Evolutionary conservation across 1,284 basidiomycete species (phyloP).

Genomic region (Mycena sp.): DNA sequence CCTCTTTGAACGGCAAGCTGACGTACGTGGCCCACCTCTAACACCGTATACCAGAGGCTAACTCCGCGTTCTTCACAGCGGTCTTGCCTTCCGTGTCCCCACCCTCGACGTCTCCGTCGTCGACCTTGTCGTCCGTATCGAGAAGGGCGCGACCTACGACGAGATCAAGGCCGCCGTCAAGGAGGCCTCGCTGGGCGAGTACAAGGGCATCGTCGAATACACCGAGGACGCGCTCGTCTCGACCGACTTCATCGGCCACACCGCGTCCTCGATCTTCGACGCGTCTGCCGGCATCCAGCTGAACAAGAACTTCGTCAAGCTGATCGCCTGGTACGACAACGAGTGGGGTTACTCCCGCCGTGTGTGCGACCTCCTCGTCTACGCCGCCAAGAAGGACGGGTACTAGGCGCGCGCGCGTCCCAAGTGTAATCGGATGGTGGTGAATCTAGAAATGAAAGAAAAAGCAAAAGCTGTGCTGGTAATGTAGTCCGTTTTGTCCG

Average conservation of each 20-base stretch:
- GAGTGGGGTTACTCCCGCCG: slow-evolving; percentile 97
- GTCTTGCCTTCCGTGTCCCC: slow-evolving; percentile 98
- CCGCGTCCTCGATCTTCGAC: slow-evolving; percentile 89
- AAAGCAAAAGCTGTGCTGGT: slow-evolving; percentile 16
- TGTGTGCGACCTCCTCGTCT: slow-evolving; percentile 91
- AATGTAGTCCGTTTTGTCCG: slow-evolving; percentile 13
- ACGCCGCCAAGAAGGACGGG: slow-evolving; percentile 81
- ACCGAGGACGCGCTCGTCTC: slow-evolving; percentile 97
- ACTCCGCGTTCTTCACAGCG: slow-evolving; percentile 64
- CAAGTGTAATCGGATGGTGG: not conserved
- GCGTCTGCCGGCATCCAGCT: slow-evolving; percentile 94
- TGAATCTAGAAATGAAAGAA: not conserved
- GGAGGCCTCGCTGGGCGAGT: slow-evolving; percentile 78
- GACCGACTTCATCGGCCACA: slow-evolving; percentile 90
- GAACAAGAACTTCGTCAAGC: slow-evolving; percentile 95
- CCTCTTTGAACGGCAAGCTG: slow-evolving; percentile 96
- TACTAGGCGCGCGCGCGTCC: not conserved
- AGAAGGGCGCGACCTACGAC: slow-evolving; percentile 89
- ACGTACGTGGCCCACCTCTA: slow-evolving; percentile 60
- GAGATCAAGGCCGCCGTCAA: slow-evolving; percentile 92
- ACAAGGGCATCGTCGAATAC: slow-evolving; percentile 92
- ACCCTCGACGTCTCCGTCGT: slow-evolving; percentile 98
- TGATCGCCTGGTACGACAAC: slow-evolving; percentile 97
- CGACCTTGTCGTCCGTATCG: slow-evolving; percentile 94
- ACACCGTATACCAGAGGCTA: not conserved